Evolutionary conservation across 805 yeast genomes (phyloP), one percentile per base, ranked within the genome.

Genomic region (Metschnikowia reukaufii): DNA sequence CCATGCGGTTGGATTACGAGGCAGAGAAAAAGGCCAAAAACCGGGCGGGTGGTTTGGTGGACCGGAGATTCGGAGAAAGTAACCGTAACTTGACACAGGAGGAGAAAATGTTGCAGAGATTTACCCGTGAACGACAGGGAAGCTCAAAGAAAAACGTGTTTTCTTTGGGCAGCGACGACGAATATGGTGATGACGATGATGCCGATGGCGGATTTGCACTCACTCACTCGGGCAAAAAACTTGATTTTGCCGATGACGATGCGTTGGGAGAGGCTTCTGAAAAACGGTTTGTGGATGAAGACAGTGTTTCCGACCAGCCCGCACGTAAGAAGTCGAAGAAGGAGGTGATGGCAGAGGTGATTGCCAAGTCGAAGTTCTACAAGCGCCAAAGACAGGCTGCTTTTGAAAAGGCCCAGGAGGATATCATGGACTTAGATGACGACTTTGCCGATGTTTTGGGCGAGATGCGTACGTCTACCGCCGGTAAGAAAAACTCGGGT

Each of bases 61-160:
- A 94, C 72, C 78, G 90, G 55, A 81, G 97, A 68, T 92, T 94
- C 65, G 99, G 99, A 63, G 99, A 94, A 62, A 78, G 79, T 53
- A 84, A 88, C 65, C 56, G 58, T 39, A 65, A 73, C 39, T 60
- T 94, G 73, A 79, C 85, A n/a, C 83, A 83, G 10, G 98, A 94
- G 66, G 97, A 94, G 56, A 88, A 86, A 65, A 90, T 90, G 96
- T 78, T 94, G 68, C 96, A 86, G 62, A 83, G 99, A 71, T 94
- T 89, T 72, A 88, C 97, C 4, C 81, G 84, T 47, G 98, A 92
- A 70, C 78, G 87, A 62, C 95, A 89, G 64, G 59, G 76, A 15
- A 77, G 78, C 49, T 70, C 80, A n/a, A 70, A 77, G 18, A 70
- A 75, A 35, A 79, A 82, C 25, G 64, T 60, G 17, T 72, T 69